A percentile compares a stretch with the other conserved stretches of the same genome.
Conservation (phyloP, 768 basidiomycete genomes). For the Russula vinacea region DNA sequence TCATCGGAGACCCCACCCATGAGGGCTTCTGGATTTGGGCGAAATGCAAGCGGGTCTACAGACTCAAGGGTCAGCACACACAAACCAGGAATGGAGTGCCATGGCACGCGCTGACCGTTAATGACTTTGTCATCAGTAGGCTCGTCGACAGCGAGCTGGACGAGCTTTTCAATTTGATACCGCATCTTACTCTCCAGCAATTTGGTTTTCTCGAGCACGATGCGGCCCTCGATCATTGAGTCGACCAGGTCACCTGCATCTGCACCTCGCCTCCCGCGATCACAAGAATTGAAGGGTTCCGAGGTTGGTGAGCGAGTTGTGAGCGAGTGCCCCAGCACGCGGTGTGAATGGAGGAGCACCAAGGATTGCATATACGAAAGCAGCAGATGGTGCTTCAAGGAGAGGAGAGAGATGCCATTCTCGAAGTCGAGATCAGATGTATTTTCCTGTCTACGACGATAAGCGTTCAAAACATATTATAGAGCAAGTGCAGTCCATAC, state of each 20-base stretch:
- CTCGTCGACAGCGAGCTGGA: constrained; percentile 67
- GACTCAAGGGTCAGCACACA: constrained; percentile 12
- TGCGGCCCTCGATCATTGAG: constrained; percentile 70
- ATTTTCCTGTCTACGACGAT: constrained; percentile 33
- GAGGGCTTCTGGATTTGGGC: constrained; percentile 82
- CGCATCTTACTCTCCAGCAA: constrained; percentile 81
- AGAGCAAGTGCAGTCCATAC: constrained; percentile 39
- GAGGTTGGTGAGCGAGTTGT: constrained; percentile 47
- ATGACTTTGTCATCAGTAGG: constrained; percentile 41
- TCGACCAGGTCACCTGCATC: constrained; percentile 75
- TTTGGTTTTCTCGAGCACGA: constrained; percentile 86
- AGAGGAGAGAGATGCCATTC: constrained; percentile 88
- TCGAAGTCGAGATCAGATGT: constrained; percentile 48
- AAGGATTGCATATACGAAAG: constrained; percentile 85
- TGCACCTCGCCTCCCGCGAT: constrained; percentile 54
- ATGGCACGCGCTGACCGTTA: constrained; percentile 51
- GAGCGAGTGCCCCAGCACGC: constrained; percentile 64
- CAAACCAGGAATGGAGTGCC: background rate
- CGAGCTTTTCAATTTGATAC: constrained; percentile 95
- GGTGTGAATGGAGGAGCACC: constrained; percentile 66
- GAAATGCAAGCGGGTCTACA: constrained; percentile 86
- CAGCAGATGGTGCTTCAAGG: constrained; percentile 80
- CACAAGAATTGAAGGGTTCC: constrained; percentile 49
- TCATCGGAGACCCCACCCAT: constrained; percentile 42
- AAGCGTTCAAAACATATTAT: background rate